Evolutionary conservation across 2,329 filamentous ascomycete species (phyloP).

Genomic region (Tolypocladium guangdongense): DNA sequence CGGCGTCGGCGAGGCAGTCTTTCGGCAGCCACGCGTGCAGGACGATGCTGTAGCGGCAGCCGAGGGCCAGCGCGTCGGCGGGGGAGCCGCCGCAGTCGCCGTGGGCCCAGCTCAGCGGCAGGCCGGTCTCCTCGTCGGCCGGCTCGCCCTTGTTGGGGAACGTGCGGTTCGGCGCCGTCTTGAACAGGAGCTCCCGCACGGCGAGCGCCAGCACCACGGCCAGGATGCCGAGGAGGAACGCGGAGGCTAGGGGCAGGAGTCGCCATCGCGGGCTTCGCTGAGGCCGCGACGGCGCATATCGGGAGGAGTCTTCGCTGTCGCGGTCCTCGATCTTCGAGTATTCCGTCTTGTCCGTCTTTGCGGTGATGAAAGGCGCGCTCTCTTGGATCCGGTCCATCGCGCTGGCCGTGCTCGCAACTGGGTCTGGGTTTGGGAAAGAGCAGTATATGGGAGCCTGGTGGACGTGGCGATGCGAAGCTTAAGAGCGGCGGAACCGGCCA

Average conservation of each 20-base stretch:
- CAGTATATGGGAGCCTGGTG: too few relatives aligned
- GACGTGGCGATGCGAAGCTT: too few relatives aligned
- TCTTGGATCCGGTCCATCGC: slow-evolving; percentile 1
- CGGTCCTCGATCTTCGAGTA: slow-evolving; percentile 1
- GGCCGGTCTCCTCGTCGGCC: slow-evolving; percentile 6
- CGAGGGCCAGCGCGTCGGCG: slow-evolving; percentile 4
- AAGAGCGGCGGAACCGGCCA: too few relatives aligned
- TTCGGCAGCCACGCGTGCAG: slow-evolving; percentile 11
- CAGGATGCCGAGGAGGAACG: slow-evolving; percentile 2
- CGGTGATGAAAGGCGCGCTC: not conserved
- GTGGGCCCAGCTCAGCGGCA: slow-evolving; percentile 7
- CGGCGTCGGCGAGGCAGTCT: slow-evolving; percentile 8
- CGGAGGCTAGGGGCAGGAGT: not conserved
- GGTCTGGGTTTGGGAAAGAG: too few relatives aligned
- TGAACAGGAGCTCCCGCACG: not conserved
- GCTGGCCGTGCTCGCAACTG: too few relatives aligned
- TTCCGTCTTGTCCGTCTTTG: not conserved
- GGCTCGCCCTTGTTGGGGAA: slow-evolving; percentile 6
- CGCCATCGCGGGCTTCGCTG: not conserved
- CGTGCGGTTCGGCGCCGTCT: not conserved
- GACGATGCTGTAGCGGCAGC: slow-evolving; percentile 10
- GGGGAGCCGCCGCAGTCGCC: slow-evolving; percentile 12
- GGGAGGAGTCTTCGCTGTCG: slow-evolving; percentile 1
- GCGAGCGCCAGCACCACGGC: not conserved
- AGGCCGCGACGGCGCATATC: not conserved